Percentiles rank a stretch among this genome's conserved stretches.
These are phyloP conservation scores for Catharanthus roseus DNA, from an alignment of 257 asterid genomes.

Conservation along the genomic window DNA sequence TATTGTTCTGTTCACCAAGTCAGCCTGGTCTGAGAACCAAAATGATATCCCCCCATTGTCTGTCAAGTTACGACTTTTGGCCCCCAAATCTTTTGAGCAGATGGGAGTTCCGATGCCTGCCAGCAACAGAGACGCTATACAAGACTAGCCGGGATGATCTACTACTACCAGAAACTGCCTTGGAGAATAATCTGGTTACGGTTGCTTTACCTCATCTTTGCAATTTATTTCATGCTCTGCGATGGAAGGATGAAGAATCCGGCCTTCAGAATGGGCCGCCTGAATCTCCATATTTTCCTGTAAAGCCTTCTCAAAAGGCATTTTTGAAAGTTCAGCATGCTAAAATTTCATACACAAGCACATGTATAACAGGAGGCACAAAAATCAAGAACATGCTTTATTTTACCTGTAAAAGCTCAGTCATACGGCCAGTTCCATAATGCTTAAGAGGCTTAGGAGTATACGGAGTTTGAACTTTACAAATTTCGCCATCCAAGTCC, in stretches of 20 bases:
- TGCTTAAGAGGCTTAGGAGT: conserved; percentile 36
- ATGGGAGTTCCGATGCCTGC: too few relatives aligned
- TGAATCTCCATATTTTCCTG: conserved; percentile 66
- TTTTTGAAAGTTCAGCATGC: neutral
- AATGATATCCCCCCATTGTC: neutral
- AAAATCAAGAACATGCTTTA: neutral
- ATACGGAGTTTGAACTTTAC: conserved; percentile 23
- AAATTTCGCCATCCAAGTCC: conserved; percentile 10
- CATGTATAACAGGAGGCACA: neutral
- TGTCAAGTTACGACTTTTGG: too few relatives aligned
- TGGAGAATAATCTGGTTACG: neutral
- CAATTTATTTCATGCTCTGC: conserved; percentile 15
- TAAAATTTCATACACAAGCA: neutral
- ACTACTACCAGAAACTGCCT: neutral
- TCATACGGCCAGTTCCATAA: conserved; percentile 74
- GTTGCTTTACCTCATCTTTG: conserved; percentile 14
- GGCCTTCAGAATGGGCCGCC: conserved; percentile 28
- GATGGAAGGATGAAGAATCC: conserved; percentile 21
- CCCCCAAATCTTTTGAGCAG: too few relatives aligned
- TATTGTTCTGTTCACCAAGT: too few relatives aligned
- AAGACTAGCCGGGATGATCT: neutral
- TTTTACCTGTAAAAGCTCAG: conserved; percentile 81
- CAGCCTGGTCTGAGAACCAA: neutral
- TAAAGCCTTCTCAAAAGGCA: conserved; percentile 52
- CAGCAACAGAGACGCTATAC: neutral